phyloP scores from a whole-genome alignment of 768 basidiomycete genomes.

The Suillus plorans region DNA sequence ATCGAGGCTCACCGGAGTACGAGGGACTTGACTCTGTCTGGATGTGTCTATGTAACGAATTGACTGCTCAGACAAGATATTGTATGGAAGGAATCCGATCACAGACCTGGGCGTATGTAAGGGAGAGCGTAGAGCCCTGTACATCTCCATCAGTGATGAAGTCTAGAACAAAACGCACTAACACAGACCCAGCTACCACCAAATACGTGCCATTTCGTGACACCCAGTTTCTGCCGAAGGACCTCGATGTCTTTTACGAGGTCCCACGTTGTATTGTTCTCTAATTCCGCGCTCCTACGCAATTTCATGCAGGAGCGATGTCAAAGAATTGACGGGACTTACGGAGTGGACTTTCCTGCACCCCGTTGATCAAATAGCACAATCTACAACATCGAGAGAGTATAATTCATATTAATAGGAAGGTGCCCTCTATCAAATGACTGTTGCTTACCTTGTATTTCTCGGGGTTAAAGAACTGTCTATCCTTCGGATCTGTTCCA shows the following conservation, averaged over 20 bases:
- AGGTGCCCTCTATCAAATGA: not conserved
- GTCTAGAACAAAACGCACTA: not conserved
- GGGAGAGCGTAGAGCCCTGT: constrained; percentile 82
- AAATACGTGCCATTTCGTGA: constrained; percentile 93
- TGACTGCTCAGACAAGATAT: not conserved
- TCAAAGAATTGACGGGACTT: constrained; percentile 25
- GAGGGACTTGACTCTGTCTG: constrained; percentile 75
- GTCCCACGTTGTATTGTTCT: constrained; percentile 94
- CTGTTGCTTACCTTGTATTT: constrained; percentile 68
- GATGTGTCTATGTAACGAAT: constrained; percentile 56
- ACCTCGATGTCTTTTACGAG: constrained; percentile 89
- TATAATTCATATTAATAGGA: constrained; percentile 3
- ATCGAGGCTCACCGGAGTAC: constrained; percentile 58
- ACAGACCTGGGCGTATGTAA: constrained; percentile 81
- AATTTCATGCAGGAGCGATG: constrained; percentile 8
- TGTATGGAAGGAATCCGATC: not conserved
- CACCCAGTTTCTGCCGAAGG: constrained; percentile 67
- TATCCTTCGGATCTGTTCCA: constrained; percentile 64
- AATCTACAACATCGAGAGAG: constrained; percentile 45
- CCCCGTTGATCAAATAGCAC: constrained; percentile 91
- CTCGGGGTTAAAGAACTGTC: constrained; percentile 77
- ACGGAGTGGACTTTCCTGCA: constrained; percentile 84
- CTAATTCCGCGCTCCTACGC: constrained; percentile 66
- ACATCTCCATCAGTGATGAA: not conserved
- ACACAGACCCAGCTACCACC: constrained; percentile 86